A percentile compares a stretch with the other conserved stretches of the same genome.
Conservation (phyloP, 352 stramenopile species). For the Pythium utonaiense region DNA sequence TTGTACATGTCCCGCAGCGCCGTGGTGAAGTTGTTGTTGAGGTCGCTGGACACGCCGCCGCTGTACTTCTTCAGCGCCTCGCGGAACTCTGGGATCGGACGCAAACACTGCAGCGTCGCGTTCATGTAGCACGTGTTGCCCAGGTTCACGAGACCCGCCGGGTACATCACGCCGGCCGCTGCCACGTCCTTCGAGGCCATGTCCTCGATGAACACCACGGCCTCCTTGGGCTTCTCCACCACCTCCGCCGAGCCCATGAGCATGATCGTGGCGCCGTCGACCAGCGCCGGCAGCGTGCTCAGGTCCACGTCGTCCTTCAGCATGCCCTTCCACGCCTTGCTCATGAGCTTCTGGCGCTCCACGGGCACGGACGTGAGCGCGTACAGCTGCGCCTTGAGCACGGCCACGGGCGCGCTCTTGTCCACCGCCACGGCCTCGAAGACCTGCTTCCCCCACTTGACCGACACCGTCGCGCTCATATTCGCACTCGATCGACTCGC, state of each 20-base stretch:
- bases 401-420: slow-evolving; percentile 55
- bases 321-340: slow-evolving; percentile 88
- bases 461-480: slow-evolving; percentile 57
- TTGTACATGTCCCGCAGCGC: slow-evolving; percentile 79
- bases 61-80: slow-evolving; percentile 61
- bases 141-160: slow-evolving; percentile 91
- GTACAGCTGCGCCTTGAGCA: slow-evolving; percentile 83
- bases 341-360: slow-evolving; percentile 88
- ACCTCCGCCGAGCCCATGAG: slow-evolving; percentile 94
- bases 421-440: slow-evolving; percentile 67
- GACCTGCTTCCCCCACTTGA: slow-evolving; percentile 89
- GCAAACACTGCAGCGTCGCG: slow-evolving; percentile 92
- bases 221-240: slow-evolving; percentile 80
- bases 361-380: slow-evolving; percentile 77
- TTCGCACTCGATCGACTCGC: no score
- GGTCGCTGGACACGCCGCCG: slow-evolving; percentile 52
- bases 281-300: slow-evolving; percentile 46
- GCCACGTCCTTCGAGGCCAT: slow-evolving; percentile 81
- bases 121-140: slow-evolving; percentile 95
- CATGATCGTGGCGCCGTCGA: slow-evolving; percentile 73
- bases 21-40: slow-evolving; percentile 70
- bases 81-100: slow-evolving; percentile 88
- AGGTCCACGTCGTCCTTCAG: slow-evolving; percentile 84
- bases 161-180: slow-evolving; percentile 78
- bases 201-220: slow-evolving; percentile 85